Evolutionary conservation across 768 basidiomycete species (phyloP).

Genomic region (Hemileccinum rubropunctum): DNA sequence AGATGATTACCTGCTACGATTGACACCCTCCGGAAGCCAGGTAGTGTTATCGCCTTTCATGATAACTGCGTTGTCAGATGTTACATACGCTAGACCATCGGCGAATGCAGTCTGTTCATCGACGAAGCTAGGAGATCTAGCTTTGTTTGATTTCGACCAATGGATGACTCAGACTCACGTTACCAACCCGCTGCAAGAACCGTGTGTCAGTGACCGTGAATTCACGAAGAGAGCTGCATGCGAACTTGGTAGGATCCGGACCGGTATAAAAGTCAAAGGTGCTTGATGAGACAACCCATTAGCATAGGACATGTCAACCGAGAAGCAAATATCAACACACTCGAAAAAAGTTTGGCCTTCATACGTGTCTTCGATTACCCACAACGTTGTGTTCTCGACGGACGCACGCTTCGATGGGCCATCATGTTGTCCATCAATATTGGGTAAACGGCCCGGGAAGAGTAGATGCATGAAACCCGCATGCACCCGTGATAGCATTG

Average conservation of each 20-base stretch:
- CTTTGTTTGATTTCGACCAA: slow-evolving; percentile 2
- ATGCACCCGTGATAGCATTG: slow-evolving; percentile 12
- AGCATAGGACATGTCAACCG: slow-evolving; percentile 1
- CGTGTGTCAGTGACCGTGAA: slow-evolving; percentile 11
- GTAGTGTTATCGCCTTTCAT: slow-evolving; percentile 78
- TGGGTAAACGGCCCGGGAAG: slow-evolving; percentile 1
- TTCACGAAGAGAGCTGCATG: slow-evolving; percentile 6
- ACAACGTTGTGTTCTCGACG: slow-evolving; percentile 43
- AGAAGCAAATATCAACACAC: slow-evolving; percentile 38
- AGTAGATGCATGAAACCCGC: slow-evolving; percentile 7
- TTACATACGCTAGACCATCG: slow-evolving; percentile 53
- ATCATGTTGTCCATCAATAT: not conserved
- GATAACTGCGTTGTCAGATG: slow-evolving; percentile 56
- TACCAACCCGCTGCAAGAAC: slow-evolving; percentile 57
- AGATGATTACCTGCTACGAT: slow-evolving; percentile 54
- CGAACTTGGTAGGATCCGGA: slow-evolving; percentile 62
- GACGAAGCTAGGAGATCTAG: slow-evolving; percentile 56
- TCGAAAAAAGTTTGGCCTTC: slow-evolving; percentile 68
- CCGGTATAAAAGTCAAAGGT: slow-evolving; percentile 58
- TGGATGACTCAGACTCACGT: slow-evolving; percentile 44
- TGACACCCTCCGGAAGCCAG: slow-evolving; percentile 47
- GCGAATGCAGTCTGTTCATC: slow-evolving; percentile 51
- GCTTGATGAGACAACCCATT: slow-evolving; percentile 33
- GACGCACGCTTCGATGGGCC: slow-evolving; percentile 16
- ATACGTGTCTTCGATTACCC: slow-evolving; percentile 68